phyloP scores from a whole-genome alignment of 768 basidiomycete species.

The Phlebiopsis gigantea region DNA sequence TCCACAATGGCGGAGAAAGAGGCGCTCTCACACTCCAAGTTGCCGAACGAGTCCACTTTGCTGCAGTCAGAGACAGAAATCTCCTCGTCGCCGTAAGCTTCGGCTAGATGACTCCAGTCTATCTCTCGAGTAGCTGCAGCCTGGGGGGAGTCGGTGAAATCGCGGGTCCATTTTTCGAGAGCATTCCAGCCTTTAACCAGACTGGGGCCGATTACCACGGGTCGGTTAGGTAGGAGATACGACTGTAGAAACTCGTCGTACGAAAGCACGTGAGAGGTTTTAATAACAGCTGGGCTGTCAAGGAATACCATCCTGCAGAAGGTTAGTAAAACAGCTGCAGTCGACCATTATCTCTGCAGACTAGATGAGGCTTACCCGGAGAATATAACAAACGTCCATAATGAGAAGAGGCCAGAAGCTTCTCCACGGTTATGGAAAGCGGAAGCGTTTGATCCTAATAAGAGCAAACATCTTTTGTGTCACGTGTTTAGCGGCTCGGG shows the following conservation, averaged over 20 bases:
- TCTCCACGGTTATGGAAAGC: not conserved
- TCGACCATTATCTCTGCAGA: not conserved
- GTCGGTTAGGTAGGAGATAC: slow-evolving; percentile 20
- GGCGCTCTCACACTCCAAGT: slow-evolving; percentile 18
- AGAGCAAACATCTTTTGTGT: not conserved
- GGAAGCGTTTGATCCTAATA: not conserved
- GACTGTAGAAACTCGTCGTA: slow-evolving; percentile 19
- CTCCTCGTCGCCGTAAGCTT: slow-evolving; percentile 15
- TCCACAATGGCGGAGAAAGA: slow-evolving; percentile 18
- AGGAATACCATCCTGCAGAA: not conserved
- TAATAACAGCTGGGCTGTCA: not conserved
- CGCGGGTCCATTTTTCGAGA: slow-evolving; percentile 13
- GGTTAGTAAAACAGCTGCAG: not conserved
- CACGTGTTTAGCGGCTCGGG: not conserved
- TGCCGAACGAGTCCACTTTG: slow-evolving; percentile 19
- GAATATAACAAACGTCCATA: not conserved
- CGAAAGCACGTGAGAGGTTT: not conserved
- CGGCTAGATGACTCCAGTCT: slow-evolving; percentile 17
- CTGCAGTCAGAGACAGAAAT: slow-evolving; percentile 23
- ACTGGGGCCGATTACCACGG: slow-evolving; percentile 19
- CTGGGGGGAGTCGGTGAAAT: not conserved
- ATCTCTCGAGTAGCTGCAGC: slow-evolving; percentile 3
- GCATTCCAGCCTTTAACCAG: slow-evolving; percentile 20
- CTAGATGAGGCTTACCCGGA: not conserved
- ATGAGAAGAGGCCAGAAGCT: not conserved